Conservation (phyloP, 2,329 filamentous ascomycete species). For the Colletotrichum aenigma region DNA sequence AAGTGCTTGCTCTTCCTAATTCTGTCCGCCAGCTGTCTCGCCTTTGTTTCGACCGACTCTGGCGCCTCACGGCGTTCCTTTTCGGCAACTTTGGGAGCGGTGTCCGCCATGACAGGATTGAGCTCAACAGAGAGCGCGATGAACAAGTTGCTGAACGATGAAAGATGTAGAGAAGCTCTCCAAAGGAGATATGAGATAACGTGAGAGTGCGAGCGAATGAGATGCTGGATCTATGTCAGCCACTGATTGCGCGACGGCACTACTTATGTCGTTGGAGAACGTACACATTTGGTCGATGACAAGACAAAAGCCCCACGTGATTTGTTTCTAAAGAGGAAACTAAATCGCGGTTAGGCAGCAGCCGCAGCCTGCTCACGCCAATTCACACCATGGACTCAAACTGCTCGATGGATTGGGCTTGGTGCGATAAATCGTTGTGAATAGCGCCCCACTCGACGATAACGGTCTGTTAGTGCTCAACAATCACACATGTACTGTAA, state of each 20-base stretch:
- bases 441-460: not conserved
- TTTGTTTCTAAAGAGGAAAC: not conserved
- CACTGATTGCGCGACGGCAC: not conserved
- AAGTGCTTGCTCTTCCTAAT: conserved; percentile 49
- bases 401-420: not conserved
- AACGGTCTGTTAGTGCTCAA: not conserved
- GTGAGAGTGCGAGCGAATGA: not conserved
- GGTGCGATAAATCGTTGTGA: not conserved
- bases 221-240: not conserved
- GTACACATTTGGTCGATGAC: not conserved
- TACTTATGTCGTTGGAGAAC: not conserved
- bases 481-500: not conserved
- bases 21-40: conserved; percentile 34
- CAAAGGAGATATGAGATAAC: not conserved
- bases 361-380: not conserved
- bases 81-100: conserved; percentile 12
- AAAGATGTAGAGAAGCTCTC: fast-evolving
- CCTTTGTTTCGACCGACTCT: conserved; percentile 34
- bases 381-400: not conserved
- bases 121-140: fast-evolving
- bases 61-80: not conserved
- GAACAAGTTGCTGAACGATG: not conserved
- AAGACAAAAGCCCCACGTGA: not conserved
- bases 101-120: not conserved
- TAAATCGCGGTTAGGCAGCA: not conserved